Percentiles rank a stretch among this genome's conserved stretches.
Evolutionary conservation across 2,329 filamentous ascomycete genomes (phyloP).

Genomic region (Diaporthe ampelina): DNA sequence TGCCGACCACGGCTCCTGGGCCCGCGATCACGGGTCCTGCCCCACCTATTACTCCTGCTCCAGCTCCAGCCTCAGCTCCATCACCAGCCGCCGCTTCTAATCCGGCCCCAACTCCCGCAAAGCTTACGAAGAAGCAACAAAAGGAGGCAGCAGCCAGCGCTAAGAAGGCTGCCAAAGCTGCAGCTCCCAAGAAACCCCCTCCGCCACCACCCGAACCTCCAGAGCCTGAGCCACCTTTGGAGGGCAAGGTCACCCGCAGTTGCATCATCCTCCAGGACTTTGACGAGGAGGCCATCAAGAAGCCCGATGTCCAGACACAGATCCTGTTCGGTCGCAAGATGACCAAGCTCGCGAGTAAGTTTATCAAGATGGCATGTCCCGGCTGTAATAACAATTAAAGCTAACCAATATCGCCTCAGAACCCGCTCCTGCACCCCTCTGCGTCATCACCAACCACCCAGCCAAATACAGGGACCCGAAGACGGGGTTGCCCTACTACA

Average conservation of each 20-base stretch:
- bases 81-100: neutral
- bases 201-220: slow-evolving; percentile 49
- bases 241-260: slow-evolving; percentile 68
- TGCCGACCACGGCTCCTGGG: neutral
- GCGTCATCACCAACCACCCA: slow-evolving; percentile 85
- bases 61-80: neutral
- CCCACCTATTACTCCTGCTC: neutral
- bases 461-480: slow-evolving; percentile 88
- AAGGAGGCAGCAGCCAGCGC: slow-evolving; percentile 22
- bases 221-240: slow-evolving; percentile 49
- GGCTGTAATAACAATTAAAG: no score
- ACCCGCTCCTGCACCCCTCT: slow-evolving; percentile 69
- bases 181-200: slow-evolving; percentile 42
- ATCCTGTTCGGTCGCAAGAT: slow-evolving; percentile 73
- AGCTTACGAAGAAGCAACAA: slow-evolving; percentile 39
- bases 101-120: neutral
- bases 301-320: slow-evolving; percentile 69
- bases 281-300: slow-evolving; percentile 67
- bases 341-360: slow-evolving; percentile 68
- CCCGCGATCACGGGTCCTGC: neutral
- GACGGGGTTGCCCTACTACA: slow-evolving; percentile 86
- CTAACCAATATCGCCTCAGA: slow-evolving; percentile 52
- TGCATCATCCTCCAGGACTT: slow-evolving; percentile 74
- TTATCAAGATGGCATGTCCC: neutral
- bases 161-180: slow-evolving; percentile 37